Evolutionary conservation across 371 early-diverging fungal species (phyloP).

Genomic region (Mucor piriformis): DNA sequence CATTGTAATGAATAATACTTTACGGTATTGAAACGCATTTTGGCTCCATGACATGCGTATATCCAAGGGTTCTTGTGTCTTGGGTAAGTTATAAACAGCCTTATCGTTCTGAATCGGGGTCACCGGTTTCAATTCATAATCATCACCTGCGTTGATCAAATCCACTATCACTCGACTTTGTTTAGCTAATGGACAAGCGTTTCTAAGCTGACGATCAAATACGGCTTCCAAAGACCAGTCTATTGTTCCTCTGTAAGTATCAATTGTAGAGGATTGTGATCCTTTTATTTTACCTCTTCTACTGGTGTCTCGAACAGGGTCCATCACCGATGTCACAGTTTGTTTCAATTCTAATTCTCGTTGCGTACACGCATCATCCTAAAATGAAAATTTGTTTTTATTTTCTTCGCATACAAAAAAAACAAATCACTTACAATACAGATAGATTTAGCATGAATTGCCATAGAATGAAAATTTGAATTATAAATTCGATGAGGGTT

Average conservation of each 20-base stretch:
- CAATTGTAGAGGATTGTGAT: too few species aligned
- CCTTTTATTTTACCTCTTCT: constrained; percentile 45
- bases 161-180: constrained; percentile 56
- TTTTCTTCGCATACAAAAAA: background rate
- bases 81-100: constrained; percentile 47
- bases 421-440: constrained; percentile 50
- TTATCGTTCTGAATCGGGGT: constrained; percentile 8
- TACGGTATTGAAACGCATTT: constrained; percentile 48
- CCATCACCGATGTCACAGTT: constrained; percentile 72
- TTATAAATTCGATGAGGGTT: constrained; percentile 91
- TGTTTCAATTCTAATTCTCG: constrained; percentile 55
- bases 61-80: constrained; percentile 33
- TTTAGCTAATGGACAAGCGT: constrained; percentile 68
- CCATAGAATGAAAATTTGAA: constrained; percentile 89
- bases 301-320: constrained; percentile 67
- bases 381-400: background rate
- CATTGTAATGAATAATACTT: too few species aligned
- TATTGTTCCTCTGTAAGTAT: background rate
- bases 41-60: constrained; percentile 53
- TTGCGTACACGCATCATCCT: constrained; percentile 35
- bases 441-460: constrained; percentile 62
- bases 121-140: constrained; percentile 43
- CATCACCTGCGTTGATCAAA: constrained; percentile 37
- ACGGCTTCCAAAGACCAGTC: constrained; percentile 76
- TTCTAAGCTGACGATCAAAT: constrained; percentile 63